phyloP scores from a whole-genome alignment of 1,139 yeast species.

The Dujonia santamariae region DNA sequence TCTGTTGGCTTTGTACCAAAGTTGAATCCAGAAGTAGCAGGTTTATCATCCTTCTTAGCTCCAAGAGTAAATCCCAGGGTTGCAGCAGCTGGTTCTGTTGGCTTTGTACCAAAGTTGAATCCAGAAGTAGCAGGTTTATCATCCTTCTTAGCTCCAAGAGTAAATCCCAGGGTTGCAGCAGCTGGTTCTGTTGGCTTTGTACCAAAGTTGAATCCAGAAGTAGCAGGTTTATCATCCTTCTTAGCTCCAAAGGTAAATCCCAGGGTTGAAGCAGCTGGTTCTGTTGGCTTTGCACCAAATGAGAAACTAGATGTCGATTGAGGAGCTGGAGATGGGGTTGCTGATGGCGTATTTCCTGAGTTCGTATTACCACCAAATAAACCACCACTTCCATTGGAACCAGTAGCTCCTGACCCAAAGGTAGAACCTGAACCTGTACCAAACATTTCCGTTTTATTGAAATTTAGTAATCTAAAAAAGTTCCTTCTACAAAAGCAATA shows the following conservation, averaged over 20 bases:
- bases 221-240: conserved; percentile 15
- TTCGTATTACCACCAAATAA: conserved; percentile 18
- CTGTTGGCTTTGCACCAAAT: conserved; percentile 16
- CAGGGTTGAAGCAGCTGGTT: conserved; percentile 13
- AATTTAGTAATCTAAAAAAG: too few relatives aligned
- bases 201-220: conserved; percentile 19
- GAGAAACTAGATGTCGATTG: conserved; percentile 14
- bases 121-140: conserved; percentile 13
- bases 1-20: conserved; percentile 18
- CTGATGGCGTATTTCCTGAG: conserved; percentile 15
- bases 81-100: conserved; percentile 12
- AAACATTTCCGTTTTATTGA: too few relatives aligned
- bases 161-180: conserved; percentile 9
- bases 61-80: conserved; percentile 11
- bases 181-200: conserved; percentile 11
- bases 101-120: conserved; percentile 22
- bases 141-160: conserved; percentile 13
- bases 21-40: conserved; percentile 12
- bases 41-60: conserved; percentile 8
- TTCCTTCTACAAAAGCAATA: too few relatives aligned
- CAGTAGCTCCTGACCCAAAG: conserved; percentile 2
- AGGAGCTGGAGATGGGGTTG: conserved; percentile 7
- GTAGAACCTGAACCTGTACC: neutral
- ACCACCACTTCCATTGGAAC: conserved; percentile 15
- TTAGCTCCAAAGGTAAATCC: conserved; percentile 26